These are phyloP conservation scores for Knoxia roxburghii DNA, from an alignment of 257 asterid species.

Conservation along the genomic window DNA sequence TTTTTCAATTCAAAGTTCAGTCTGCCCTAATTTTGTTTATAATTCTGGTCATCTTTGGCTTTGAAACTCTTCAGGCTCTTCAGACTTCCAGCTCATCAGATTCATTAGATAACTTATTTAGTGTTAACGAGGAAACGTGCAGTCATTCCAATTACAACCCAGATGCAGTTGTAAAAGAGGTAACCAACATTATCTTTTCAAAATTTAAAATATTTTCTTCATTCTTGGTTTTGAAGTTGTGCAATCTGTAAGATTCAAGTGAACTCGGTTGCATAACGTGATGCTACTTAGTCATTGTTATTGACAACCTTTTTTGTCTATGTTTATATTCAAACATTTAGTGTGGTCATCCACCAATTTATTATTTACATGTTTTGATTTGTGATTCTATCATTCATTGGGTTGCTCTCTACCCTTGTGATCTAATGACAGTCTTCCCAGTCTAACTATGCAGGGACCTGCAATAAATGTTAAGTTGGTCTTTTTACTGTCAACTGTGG, in stretches of 20 bases:
- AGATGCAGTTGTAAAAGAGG: conserved; percentile 47
- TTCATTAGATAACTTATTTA: conserved; percentile 42
- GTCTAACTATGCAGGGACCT: neutral
- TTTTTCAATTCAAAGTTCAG: too few species aligned
- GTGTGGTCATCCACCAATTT: neutral
- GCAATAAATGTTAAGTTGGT: neutral
- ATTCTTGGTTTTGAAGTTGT: neutral
- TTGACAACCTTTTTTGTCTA: neutral
- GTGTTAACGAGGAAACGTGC: conserved; percentile 26
- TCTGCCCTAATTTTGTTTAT: neutral
- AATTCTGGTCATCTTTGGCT: conserved; percentile 17
- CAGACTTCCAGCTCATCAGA: conserved; percentile 43
- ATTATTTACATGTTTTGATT: neutral
- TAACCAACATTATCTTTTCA: conserved; percentile 16
- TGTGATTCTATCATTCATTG: neutral
- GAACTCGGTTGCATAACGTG: neutral
- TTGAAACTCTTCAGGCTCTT: conserved; percentile 35
- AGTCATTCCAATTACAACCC: conserved; percentile 18
- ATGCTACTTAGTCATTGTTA: neutral
- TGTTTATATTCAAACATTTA: neutral
- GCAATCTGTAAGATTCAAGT: neutral
- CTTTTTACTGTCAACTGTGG: neutral
- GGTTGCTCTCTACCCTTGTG: neutral
- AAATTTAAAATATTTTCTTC: neutral
- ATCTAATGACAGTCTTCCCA: neutral